These are phyloP conservation scores for Aspergillus heteromorphus DNA, from an alignment of 495 filamentous ascomycete genomes.

Conservation along the genomic window DNA sequence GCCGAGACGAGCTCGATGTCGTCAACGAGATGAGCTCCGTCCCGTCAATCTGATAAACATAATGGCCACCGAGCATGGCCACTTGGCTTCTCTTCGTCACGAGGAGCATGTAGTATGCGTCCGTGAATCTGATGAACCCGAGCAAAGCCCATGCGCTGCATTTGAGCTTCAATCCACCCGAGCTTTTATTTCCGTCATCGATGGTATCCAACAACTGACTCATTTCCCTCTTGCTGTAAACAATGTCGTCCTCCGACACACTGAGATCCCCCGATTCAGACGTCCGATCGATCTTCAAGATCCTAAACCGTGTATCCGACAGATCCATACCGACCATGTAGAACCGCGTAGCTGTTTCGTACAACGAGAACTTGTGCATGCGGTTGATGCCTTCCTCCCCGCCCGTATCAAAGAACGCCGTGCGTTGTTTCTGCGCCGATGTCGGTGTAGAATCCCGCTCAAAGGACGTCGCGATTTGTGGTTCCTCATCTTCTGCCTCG, in stretches of 20 bases:
- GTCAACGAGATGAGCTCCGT: slow-evolving; percentile 89
- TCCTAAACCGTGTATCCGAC: slow-evolving; percentile 78
- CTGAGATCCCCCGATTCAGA: slow-evolving; percentile 73
- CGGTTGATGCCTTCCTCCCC: slow-evolving; percentile 67
- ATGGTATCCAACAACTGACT: slow-evolving; percentile 87
- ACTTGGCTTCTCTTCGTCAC: slow-evolving; percentile 95
- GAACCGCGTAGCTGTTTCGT: slow-evolving; percentile 87
- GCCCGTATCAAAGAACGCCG: slow-evolving; percentile 49
- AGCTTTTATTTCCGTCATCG: slow-evolving; percentile 88
- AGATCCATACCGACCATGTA: slow-evolving; percentile 92
- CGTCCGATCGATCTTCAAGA: slow-evolving; percentile 91
- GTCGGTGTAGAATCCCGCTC: slow-evolving; percentile 36
- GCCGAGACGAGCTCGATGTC: slow-evolving; percentile 52
- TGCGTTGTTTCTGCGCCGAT: slow-evolving; percentile 40
- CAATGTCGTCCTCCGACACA: slow-evolving; percentile 87
- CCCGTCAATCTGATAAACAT: slow-evolving; percentile 91
- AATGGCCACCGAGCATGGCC: slow-evolving; percentile 93
- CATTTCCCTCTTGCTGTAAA: slow-evolving; percentile 91
- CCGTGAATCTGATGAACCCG: slow-evolving; percentile 93
- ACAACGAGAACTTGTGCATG: slow-evolving; percentile 94
- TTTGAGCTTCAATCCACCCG: slow-evolving; percentile 84
- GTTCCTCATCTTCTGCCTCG: slow-evolving; percentile 39
- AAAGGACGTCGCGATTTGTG: slow-evolving; percentile 38
- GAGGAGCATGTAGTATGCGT: slow-evolving; percentile 94
- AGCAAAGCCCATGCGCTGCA: slow-evolving; percentile 91